These are phyloP conservation scores for Diaporthe citrichinensis DNA, from an alignment of 2,329 filamentous ascomycete genomes.

Conservation along the genomic window DNA sequence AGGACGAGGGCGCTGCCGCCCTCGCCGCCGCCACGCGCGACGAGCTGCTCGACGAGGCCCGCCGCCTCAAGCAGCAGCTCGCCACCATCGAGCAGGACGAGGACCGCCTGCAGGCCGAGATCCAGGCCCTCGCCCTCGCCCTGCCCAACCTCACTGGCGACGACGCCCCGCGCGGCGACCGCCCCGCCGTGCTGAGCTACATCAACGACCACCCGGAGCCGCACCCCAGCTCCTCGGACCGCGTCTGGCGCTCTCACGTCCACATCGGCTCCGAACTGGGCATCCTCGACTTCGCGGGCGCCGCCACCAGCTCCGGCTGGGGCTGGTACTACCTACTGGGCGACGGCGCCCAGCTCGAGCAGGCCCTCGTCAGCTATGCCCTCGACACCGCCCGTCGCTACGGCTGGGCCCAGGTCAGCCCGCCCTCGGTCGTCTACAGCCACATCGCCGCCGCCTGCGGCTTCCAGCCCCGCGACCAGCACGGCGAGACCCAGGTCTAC, in stretches of 20 bases:
- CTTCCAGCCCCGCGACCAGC: constrained; percentile 91
- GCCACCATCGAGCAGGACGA: constrained; percentile 73
- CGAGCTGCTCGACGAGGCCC: constrained; percentile 74
- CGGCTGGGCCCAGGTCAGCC: constrained; percentile 86
- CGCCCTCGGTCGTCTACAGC: constrained; percentile 91
- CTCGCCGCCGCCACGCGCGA: constrained; percentile 57
- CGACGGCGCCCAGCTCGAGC: constrained; percentile 93
- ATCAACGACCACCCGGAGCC: constrained; percentile 79
- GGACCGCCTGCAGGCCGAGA: constrained; percentile 71
- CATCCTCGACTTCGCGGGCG: constrained; percentile 89
- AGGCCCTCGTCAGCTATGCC: constrained; percentile 91
- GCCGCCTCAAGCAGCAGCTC: constrained; percentile 74
- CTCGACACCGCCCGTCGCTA: constrained; percentile 76
- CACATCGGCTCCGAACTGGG: constrained; percentile 89
- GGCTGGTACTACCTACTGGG: constrained; percentile 98
- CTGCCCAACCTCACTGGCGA: constrained; percentile 89
- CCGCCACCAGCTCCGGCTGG: constrained; percentile 89
- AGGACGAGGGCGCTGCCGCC: constrained; percentile 52
- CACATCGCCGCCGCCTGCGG: constrained; percentile 93
- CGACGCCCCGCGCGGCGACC: constrained; percentile 79
- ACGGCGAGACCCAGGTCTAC: constrained; percentile 95
- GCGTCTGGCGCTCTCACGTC: constrained; percentile 81
- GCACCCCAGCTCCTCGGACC: constrained; percentile 51
- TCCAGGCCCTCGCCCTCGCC: constrained; percentile 80
- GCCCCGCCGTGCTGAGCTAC: constrained; percentile 77